phyloP scores from a whole-genome alignment of 768 basidiomycete genomes.

The Hysterangium stoloniferum region DNA sequence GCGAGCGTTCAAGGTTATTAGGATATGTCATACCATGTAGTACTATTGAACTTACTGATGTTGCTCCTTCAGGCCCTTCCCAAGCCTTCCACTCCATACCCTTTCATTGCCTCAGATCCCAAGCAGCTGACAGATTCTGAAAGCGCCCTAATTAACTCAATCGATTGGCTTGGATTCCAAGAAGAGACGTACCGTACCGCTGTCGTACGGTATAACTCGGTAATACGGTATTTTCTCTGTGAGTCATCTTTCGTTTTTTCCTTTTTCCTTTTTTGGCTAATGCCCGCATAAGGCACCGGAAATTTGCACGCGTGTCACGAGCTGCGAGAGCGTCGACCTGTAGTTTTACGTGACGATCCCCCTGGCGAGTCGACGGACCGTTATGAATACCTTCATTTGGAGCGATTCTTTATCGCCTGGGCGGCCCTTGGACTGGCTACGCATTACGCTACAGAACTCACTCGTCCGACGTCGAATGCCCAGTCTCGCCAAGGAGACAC shows the following conservation, averaged over 20 bases:
- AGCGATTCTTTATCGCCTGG: constrained; percentile 75
- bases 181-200: constrained; percentile 70
- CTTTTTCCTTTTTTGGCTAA: background rate
- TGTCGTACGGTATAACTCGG: constrained; percentile 79
- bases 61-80: constrained; percentile 3
- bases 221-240: constrained; percentile 88
- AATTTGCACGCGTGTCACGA: constrained; percentile 37
- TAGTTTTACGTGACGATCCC: constrained; percentile 4
- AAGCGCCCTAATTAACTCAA: constrained; percentile 65
- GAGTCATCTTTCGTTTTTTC: constrained; percentile 19
- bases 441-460: constrained; percentile 12
- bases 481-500: constrained; percentile 12
- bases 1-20: constrained; percentile 52
- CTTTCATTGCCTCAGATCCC: constrained; percentile 45
- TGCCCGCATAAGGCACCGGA: constrained; percentile 51
- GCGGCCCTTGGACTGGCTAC: constrained; percentile 13
- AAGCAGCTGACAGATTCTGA: constrained; percentile 48
- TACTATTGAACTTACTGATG: constrained; percentile 8
- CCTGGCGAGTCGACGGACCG: constrained; percentile 6
- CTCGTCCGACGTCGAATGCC: constrained; percentile 5
- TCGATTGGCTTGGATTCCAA: constrained; percentile 88
- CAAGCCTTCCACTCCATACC: background rate
- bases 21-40: constrained; percentile 1
- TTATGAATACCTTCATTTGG: constrained; percentile 55
- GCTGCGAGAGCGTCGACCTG: constrained; percentile 8